These are phyloP conservation scores for Stenogyne calaminthoides DNA, from an alignment of 305 asterid genomes.

Conservation along the genomic window DNA sequence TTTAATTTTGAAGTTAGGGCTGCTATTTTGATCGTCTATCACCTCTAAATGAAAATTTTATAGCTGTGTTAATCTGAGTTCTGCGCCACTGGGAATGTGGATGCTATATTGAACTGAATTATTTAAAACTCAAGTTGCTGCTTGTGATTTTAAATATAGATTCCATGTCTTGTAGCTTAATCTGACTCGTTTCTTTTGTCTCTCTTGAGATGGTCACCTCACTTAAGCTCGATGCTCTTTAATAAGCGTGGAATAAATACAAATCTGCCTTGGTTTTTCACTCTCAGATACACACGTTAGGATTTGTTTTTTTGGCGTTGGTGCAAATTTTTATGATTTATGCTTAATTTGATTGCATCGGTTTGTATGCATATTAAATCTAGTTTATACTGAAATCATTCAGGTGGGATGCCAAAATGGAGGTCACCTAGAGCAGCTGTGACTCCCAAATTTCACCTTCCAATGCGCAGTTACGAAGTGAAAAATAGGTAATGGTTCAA, in stretches of 20 bases:
- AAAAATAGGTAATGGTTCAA: slow-evolving; percentile 65
- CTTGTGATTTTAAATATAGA: too few species aligned
- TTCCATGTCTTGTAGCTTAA: too few species aligned
- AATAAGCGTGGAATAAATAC: background rate
- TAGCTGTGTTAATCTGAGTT: background rate
- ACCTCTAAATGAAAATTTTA: background rate
- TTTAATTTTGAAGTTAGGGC: background rate
- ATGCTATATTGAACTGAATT: slow-evolving; percentile 9
- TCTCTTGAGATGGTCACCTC: too few species aligned
- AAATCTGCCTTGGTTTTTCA: background rate
- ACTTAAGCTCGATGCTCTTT: background rate
- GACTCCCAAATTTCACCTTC: slow-evolving; percentile 77
- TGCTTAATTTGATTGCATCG: background rate
- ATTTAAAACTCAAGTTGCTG: too few species aligned
- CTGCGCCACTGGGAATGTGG: background rate
- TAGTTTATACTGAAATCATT: slow-evolving; percentile 26
- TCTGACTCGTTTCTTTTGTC: too few species aligned
- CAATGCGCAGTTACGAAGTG: slow-evolving; percentile 90
- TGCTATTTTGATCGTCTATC: background rate
- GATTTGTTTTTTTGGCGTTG: background rate
- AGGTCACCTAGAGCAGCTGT: too few species aligned
- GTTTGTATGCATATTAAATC: slow-evolving; percentile 20
- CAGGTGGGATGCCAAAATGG: slow-evolving; percentile 60
- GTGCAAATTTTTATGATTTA: background rate
- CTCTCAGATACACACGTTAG: background rate